Evolutionary conservation across 768 basidiomycete species (phyloP), one percentile per base, ranked within the genome.

Genomic region (Tylopilus subfusipes): DNA sequence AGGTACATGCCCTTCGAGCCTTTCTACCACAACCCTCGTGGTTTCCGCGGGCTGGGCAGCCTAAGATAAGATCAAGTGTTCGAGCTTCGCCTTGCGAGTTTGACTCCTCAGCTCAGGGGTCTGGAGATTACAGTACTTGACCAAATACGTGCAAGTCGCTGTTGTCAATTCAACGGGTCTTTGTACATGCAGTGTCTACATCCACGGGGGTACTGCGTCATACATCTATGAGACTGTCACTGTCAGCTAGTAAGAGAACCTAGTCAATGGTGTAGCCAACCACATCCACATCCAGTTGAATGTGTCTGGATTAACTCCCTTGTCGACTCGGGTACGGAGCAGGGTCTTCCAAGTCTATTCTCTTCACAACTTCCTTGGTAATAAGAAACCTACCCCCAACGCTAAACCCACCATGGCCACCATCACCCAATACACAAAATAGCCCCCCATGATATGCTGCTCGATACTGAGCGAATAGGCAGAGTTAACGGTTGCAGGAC

Each of bases 341-440:
- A 7, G 33, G 34, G 5, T 29, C 18, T 39, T n/a, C n/a, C n/a
- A n/a, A n/a, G n/a, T n/a, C n/a, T n/a, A 68, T 4, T 54, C 45
- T 1, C 55, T 58, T 64, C 60, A 62, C 43, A 67, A 42, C 19
- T 63, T 59, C 8, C 55, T 58, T 3, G 78, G 77, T 13, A 79
- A 65, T 47, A 69, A 52, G 30, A 42, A 67, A 22, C 63, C 73
- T 14, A 70, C 58, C 39, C 53, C 61, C 21, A 77, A 44, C 31
- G 73, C 54, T 5, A 71, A 47, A 40, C 59, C 49, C 19, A 66
- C 70, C 54, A 75, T 63, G 10, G 22, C 66, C 4, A 60, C 30
- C 61, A 76, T 63, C 22, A 72, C 65, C 56, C 57, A 57, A 60
- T 88, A 85, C 8, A 84, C 84, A 25, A 86, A 67, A 53, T 76